Evolutionary conservation across 2,329 filamentous ascomycete species (phyloP), one percentile per base, ranked within the genome.

Genomic region (Fusarium siculi): DNA sequence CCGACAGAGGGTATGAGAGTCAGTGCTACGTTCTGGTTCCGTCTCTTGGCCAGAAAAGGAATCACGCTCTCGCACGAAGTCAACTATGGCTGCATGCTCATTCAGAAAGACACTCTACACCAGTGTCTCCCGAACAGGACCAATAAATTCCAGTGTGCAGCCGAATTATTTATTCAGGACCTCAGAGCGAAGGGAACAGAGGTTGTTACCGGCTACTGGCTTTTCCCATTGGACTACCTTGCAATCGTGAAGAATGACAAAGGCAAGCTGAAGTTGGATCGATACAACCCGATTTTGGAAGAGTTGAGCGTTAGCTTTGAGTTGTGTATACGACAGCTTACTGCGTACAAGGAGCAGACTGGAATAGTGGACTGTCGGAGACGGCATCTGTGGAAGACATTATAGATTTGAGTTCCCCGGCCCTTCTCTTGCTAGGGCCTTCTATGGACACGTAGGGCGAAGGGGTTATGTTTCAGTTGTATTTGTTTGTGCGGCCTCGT

Each of bases 341-440:
- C n/a, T 25, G 16, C 30, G 4, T 34, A 23, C 12, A 4, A 2
- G 30, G 47, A 34, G 12, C 11, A 52, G 11, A 36, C 30, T 19
- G 30, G n/a, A 9, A 50, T 23, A 34, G 30, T 50, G 21, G 30
- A 50, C 30, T 34, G 47, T 23, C 47, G 47, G 10, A 50, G n/a
- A 34, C 28, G 21, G 21, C 47, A 50, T 50, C 47, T 34, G 16
- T 50, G 47, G 47, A 34, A 32, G 7, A 34, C 4, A 14, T 23
- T 30, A 19, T 14, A 34, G 15, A 11, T 14, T 12, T 9, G 7
- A 18, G 11, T 32, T 0, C 11, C 2, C 6, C 28, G 5, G 15
- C 2, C 1, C 30, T 9, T 4, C 21, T 14, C 10, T 19, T 19
- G 15, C 0, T 2, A 7, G 5, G 9, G 5, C 7, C 4, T n/a